Evolutionary conservation across 345 rosid genomes (phyloP), one percentile per base, ranked within the genome.

Genomic region (Hibiscus mutabilis): DNA sequence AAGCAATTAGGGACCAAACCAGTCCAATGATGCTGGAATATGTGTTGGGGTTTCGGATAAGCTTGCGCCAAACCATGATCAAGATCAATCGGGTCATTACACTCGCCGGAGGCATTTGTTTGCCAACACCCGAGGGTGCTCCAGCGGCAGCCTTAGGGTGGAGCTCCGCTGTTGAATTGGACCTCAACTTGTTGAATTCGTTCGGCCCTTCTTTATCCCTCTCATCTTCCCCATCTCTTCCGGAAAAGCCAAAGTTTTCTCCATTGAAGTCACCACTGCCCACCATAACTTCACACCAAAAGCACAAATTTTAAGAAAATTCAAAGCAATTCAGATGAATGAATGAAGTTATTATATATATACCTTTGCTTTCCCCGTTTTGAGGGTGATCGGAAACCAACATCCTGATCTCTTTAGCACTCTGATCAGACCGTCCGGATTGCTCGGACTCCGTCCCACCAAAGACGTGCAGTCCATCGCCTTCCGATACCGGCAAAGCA

Each of bases 61-160:
- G 95, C 76, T 94, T 94, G 62, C 98, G 77, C 98, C 98, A 94
- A 11, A 91, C 98, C 98, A 94, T 94, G 75, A 94, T 91, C 77
- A 94, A 77, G 47, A 94, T 94, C 37, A 94, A 87, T 46, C 98
- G 84, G 18, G 98, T 94, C 96, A 94, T 89, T 27, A 94, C 98
- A 71, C 93, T 94, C 7, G 96, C 81, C 60, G 98, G 97, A 16
- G 98, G 98, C 97, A 94, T 83, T 31, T 84, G 86, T 72, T 81
- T 76, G 40, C 77, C 71, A n/a, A 14, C 79, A 3, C 79, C 86
- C 6, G 81, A 44, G 27, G 72, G 73, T 16, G 69, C 86, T 31
- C 76, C 78, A 55, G 13, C 5, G 22, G 79, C 70, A 11, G 65
- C 79, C 69, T 89, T 83, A 35, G 86, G 80, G 70, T 82, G 84